Evolutionary conservation across 192 early-diverging fungal genomes (phyloP), one percentile per base, ranked within the genome.

Genomic region (Linnemannia hyalina): DNA sequence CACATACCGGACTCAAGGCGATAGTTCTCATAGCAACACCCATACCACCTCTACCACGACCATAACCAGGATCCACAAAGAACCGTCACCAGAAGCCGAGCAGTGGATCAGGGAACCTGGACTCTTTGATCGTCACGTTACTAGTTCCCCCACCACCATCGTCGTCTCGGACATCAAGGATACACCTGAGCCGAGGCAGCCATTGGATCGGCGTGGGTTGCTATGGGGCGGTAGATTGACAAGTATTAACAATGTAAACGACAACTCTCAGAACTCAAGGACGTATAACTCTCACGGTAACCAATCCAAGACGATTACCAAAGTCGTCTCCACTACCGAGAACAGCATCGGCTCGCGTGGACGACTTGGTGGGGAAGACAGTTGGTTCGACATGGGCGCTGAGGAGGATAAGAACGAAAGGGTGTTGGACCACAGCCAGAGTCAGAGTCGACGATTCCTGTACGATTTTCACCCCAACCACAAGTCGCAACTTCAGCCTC

Each of bases 181-280:
- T 32, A 15, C 60, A 15, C 3, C 11, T 29, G 29, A 65, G 11
- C 3, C 22, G 22, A 9, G 11, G 29, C 23, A 3, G 22, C 36
- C 13, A 22, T 68, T 78, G 68, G 29, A 49, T 38, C 63, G 77
- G 9, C 40, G 77, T 35, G 70, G 70, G 41, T 44, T 79, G 35
- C 52, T 79, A 22, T 60, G 68, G 77, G 70, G 77, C 20, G 77
- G 70, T 8, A 36, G 49, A 6, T 36, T 29, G 7, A 79, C 69
- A 1, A 70, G 38, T 26, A 72, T 79, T 38, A 55, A 70, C 77
- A 79, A 79, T 35, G 70, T 72, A 9, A 79, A 79, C 70, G 70
- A 79, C 70, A 72, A 72, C 70, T 79, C 77, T 15, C 40, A 60
- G 16, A 22, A 20, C 3, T 63, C 52, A 35, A 63, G 60, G 69